A percentile compares a stretch with the other conserved stretches of the same genome.
These are phyloP conservation scores for Dipodascus geniculatus DNA, from an alignment of 805 yeast species.

Conservation along the genomic window DNA sequence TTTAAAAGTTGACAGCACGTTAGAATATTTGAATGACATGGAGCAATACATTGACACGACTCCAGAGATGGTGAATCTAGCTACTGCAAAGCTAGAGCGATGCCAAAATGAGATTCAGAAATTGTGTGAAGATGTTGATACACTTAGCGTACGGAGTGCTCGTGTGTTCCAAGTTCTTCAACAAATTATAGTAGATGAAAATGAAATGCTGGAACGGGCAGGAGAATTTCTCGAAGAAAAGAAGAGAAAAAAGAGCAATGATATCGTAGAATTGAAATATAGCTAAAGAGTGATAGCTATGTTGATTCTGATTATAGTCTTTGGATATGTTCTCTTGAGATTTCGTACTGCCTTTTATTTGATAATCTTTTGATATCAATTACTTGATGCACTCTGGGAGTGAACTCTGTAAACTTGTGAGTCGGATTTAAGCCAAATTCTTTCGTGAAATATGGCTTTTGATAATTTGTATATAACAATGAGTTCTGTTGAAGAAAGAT, in stretches of 20 bases:
- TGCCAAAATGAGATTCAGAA: neutral
- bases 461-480: no score
- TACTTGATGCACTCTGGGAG: no score
- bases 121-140: slow-evolving; percentile 8
- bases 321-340: no score
- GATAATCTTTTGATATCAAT: no score
- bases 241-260: neutral
- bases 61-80: neutral
- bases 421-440: no score
- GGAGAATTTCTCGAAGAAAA: neutral
- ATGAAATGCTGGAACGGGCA: neutral
- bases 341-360: no score
- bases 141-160: slow-evolving; percentile 8
- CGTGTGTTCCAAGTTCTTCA: neutral
- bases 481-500: no score
- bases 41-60: neutral
- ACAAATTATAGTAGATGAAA: slow-evolving; percentile 5
- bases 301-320: no score
- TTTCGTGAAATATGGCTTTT: no score
- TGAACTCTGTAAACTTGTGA: no score
- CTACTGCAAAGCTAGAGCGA: neutral
- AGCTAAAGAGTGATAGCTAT: no score
- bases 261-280: neutral
- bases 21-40: neutral
- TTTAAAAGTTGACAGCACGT: neutral